Evolutionary conservation across 1,284 basidiomycete species (phyloP), one percentile per base, ranked within the genome.

Genomic region (Cryptococcus sp.): DNA sequence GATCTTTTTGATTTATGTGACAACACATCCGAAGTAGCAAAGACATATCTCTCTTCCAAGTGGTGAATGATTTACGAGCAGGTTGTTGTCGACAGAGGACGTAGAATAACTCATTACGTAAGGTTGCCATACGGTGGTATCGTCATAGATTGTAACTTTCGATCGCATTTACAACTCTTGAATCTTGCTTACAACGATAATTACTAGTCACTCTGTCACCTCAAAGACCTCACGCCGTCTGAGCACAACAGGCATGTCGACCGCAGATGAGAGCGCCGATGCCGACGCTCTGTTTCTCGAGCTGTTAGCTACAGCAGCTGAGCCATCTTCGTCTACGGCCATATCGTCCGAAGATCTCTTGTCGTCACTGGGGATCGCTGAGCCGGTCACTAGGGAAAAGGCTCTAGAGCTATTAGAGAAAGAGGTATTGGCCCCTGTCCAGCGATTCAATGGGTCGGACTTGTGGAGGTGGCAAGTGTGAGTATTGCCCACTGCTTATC

Each of bases 381-480:
- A 56, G 0, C 61, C 69, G 13, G 64, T 70, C 0, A 65, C 52
- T 7, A 52, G 50, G 15, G 41, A 63, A 10, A 48, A 63, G 22
- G 70, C 72, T 1, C 44, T 77, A 13, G 54, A 60, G 15, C 29
- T 62, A 0, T 40, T 77, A 29, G 74, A 77, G 58, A 59, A 63
- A 34, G 64, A 72, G 25, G 56, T 78, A 5, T 49, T 78, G 13
- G 65, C 69, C 13, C 76, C 76, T 16, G 72, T 75, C 0, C 58
- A 44, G 41, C 67, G 68, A 54, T 58, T 78, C 7, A 60, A 64
- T 19, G 68, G 67, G 2, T 50, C 58, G 0, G 65, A 73, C 11
- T 61, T 77, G 1, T 68, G 68, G 57, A 57, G 66, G 26, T 78
- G 77, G 77, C 75, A 77, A 58, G 68, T 69, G 61, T 75, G 39